Evolutionary conservation across 768 basidiomycete genomes (phyloP), one percentile per base, ranked within the genome.

Genomic region (Mycena metata): DNA sequence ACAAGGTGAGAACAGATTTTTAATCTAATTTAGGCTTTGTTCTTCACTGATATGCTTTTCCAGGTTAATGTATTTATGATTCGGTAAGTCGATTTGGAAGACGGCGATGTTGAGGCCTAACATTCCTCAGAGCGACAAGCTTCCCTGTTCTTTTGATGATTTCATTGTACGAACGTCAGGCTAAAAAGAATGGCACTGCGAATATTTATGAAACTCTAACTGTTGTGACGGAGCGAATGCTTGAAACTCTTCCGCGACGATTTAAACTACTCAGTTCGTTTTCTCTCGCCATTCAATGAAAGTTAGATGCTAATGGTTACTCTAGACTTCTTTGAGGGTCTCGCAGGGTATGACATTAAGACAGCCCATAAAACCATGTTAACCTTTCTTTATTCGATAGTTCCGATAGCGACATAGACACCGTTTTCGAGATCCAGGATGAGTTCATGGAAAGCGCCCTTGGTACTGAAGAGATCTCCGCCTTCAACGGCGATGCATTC

Each of bases 41-140:
- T 33, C 13, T 33, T 57, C 15, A 58, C 33, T 23, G 10, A 36
- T 24, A 16, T 21, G 35, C 19, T 59, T 39, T 41, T 56, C 4
- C 66, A 94, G 93, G 87, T 95, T 73, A 96, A 96, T 71, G 94
- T 96, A 1, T 92, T 95, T 74, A 86, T 95, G 85, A 96, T 96
- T 73, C 88, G 93, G 91, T 92, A 72, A 21, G 71, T 50, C 23
- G 41, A 13, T 30, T 33, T 52, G 16, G 43, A 50, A 60, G 59
- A 49, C 54, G 60, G 15, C 30, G 9, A 13, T 21, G 13, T 24
- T 12, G 9, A 17, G 49, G 39, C 46, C 45, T 64, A 56, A 63
- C 12, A 36, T 57, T 49, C 9, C 42, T 55, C 72, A 93, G 94
- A 76, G 70, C 88, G 24, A 95, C 95, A 6, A 95, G 91, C 72